Base-by-base conservation (phyloP, 1,284 basidiomycete species). In the Polyporus tsugae region DNA sequence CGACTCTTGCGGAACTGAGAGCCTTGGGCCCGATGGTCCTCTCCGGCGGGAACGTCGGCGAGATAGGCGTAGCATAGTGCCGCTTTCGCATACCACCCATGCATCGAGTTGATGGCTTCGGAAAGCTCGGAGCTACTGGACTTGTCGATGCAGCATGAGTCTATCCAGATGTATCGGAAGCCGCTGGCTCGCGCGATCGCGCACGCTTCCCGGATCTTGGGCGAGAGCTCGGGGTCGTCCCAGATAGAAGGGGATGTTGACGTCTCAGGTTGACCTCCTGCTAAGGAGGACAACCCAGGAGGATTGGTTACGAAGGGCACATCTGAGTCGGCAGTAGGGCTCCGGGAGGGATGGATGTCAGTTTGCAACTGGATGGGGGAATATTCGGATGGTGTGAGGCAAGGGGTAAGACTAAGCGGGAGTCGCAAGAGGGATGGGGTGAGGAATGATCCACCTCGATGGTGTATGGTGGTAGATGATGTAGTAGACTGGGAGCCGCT, bases 131-230 rank as follows among this genome's bases (percentile, higher is more conserved):
- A 49, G 22, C 46, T 49, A 11, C 46, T 49, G 9, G 46, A 22
- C 22, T 55, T 55, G 29, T 55, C 53, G 33, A 55, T 55, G 25
- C 53, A 55, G 13, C 29, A 55, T 17, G 53, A 55, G 29, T 55
- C 53, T 11, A 55, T 55, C 53, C 53, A 55, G 10, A 55, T 13
- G 15, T 55, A 55, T 5, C 19, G 29, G 53, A 17, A 55, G 3
- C 53, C 53, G 15, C 17, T 35, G 4, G 25, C 53, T 29, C 53
- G 33, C 17, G 53, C 53, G 13, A 55, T 7, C 15, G 15, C 33
- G 29, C 53, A 55, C 13, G 53, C 53, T 13, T 55, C 53, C 17
- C 53, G 53, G 53, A 55, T 35, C 29, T 55, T 55, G 19, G 29
- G 53, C 6, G 29, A 55, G 53, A 55, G 53, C 29, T 35, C 33